Conservation (phyloP, 768 basidiomycete species). For the Rhodotorula graminis region DNA sequence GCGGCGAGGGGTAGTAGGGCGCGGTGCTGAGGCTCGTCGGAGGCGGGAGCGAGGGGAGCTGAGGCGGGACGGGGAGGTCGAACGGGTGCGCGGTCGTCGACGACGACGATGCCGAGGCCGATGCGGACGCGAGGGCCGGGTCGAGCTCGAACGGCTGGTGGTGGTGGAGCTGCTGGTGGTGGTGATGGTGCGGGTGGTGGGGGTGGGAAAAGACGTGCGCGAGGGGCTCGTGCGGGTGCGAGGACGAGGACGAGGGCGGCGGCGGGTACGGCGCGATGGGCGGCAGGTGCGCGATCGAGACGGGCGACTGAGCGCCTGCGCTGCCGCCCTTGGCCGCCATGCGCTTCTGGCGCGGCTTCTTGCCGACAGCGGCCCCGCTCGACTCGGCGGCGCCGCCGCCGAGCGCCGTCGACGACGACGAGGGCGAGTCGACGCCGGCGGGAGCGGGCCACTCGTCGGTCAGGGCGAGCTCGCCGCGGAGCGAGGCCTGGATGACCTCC, state of each 20-base stretch:
- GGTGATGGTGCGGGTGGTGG: neutral
- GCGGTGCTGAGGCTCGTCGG: neutral
- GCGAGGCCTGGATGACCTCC: constrained; percentile 13
- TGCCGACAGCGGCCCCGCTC: no score
- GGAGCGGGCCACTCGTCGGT: neutral
- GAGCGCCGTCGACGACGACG: no score
- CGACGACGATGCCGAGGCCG: neutral
- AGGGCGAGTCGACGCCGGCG: no score
- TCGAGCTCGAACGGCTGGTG: neutral
- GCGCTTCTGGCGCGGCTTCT: neutral
- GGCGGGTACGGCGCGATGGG: no score
- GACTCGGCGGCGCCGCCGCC: no score
- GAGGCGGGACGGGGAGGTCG: constrained; percentile 1
- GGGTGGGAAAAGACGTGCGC: neutral
- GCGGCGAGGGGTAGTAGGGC: neutral
- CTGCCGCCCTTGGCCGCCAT: no score
- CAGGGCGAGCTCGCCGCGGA: constrained; percentile 11
- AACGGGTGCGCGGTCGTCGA: neutral
- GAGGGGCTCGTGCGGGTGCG: no score
- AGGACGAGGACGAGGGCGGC: no score
- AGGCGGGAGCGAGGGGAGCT: no score
- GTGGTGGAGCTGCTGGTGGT: neutral
- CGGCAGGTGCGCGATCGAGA: no score
- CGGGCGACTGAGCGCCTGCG: no score
- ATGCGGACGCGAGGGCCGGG: neutral